These are phyloP conservation scores for Nothophaeocryptopus gaeumannii DNA, from an alignment of 2,329 filamentous ascomycete species.

Conservation along the genomic window DNA sequence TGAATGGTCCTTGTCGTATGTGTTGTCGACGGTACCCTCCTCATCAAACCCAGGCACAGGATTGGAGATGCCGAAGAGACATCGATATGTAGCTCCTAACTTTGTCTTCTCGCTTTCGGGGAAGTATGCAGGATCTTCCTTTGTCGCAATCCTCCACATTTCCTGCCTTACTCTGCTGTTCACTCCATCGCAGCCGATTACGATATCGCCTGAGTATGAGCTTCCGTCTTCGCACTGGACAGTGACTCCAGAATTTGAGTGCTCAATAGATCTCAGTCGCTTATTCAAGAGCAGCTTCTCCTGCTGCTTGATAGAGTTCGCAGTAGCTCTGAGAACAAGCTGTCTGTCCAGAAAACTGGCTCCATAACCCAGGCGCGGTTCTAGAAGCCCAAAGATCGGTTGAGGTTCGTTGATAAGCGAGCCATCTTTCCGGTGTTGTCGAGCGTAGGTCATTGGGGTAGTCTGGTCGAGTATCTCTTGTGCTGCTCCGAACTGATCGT, in stretches of 20 bases:
- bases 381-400: conserved; percentile 10
- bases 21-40: conserved; percentile 20
- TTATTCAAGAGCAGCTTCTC: conserved; percentile 16
- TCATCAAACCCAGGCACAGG: conserved; percentile 21
- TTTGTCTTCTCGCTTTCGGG: conserved; percentile 19
- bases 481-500: conserved; percentile 50
- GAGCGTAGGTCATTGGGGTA: conserved; percentile 1
- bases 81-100: conserved; percentile 31
- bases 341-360: conserved; percentile 32
- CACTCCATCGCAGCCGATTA: conserved; percentile 32
- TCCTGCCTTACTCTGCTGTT: conserved; percentile 24
- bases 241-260: conserved; percentile 9
- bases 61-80: conserved; percentile 42
- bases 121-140: conserved; percentile 16
- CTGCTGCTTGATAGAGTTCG: conserved; percentile 23
- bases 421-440: conserved; percentile 6
- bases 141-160: conserved; percentile 26
- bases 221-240: conserved; percentile 18
- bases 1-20: conserved; percentile 26
- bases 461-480: conserved; percentile 19
- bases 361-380: conserved; percentile 27
- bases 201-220: conserved; percentile 21
- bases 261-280: conserved; percentile 9
- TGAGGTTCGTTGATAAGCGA: conserved; percentile 5
- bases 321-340: conserved; percentile 25